Conservation (phyloP, 2,329 filamentous ascomycete genomes). For the Alternaria sp. region DNA sequence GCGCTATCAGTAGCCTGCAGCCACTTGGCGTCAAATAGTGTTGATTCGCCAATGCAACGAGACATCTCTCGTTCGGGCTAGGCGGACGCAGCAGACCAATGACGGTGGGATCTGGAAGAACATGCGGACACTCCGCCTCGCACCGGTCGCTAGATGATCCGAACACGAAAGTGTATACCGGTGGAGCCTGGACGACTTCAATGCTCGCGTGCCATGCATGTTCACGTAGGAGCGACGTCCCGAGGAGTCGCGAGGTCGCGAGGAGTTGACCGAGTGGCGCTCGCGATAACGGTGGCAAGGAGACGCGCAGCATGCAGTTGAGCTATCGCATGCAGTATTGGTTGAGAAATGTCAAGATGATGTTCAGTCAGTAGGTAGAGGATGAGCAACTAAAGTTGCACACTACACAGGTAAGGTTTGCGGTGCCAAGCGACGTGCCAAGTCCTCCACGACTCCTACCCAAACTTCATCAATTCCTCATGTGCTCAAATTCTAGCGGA, state of each 20-base stretch:
- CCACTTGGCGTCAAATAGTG: conserved; percentile 25
- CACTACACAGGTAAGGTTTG: background rate
- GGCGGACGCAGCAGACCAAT: conserved; percentile 20
- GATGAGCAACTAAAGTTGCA: background rate
- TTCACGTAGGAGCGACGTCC: conserved; percentile 4
- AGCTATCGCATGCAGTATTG: background rate
- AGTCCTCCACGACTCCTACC: conserved; percentile 12
- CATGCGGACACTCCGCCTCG: conserved; percentile 2
- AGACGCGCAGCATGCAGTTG: background rate
- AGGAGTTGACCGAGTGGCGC: background rate
- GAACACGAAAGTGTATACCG: background rate
- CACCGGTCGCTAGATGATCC: conserved; percentile 3
- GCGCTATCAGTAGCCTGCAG: conserved; percentile 26
- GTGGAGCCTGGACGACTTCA: background rate
- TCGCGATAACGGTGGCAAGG: background rate
- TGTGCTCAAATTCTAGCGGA: conserved; percentile 7
- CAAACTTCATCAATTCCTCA: conserved; percentile 7
- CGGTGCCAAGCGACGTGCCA: conserved; percentile 2
- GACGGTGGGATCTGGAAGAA: conserved; percentile 21
- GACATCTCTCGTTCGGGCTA: conserved; percentile 27
- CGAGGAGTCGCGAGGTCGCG: background rate
- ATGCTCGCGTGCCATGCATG: conserved; percentile 4
- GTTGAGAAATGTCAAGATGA: background rate
- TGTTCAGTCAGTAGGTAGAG: background rate
- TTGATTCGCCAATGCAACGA: conserved; percentile 30